Evolutionary conservation across 2,329 filamentous ascomycete genomes (phyloP).

Genomic region (Apiospora phragmitis): DNA sequence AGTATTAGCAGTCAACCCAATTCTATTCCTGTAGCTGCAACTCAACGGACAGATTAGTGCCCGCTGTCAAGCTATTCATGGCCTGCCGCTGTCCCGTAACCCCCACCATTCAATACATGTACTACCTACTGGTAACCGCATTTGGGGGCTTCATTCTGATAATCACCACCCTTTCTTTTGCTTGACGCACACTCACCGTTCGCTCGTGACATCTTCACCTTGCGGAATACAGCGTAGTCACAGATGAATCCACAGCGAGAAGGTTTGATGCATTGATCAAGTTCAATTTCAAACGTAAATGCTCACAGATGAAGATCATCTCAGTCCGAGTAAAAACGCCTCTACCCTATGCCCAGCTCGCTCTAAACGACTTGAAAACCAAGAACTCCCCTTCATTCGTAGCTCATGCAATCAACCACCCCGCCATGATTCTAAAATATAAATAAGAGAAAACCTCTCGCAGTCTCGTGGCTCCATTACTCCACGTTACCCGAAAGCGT

Average conservation of each 20-base stretch:
- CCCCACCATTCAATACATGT: not conserved
- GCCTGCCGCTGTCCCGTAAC: not conserved
- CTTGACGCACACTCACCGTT: not conserved
- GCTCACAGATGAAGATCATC: not conserved
- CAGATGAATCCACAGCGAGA: not conserved
- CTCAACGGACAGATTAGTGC: not conserved
- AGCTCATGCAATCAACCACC: not conserved
- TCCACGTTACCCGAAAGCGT: not conserved
- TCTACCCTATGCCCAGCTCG: not conserved
- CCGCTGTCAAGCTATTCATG: not conserved
- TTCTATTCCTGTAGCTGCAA: not conserved
- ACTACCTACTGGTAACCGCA: not conserved
- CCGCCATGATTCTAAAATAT: not conserved
- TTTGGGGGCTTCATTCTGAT: not conserved
- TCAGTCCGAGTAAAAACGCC: not conserved
- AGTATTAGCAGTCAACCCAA: not conserved
- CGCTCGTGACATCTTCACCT: too few species aligned
- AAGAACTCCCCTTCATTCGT: not conserved
- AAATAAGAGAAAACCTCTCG: not conserved
- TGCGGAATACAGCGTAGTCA: not conserved
- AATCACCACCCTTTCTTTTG: not conserved
- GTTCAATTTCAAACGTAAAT: not conserved
- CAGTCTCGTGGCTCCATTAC: not conserved
- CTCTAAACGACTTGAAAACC: not conserved
- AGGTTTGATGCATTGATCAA: not conserved